Percentiles rank a stretch among this genome's conserved stretches.
Conservation (phyloP, 441 rosid genomes). For the Gossypium davidsonii region DNA sequence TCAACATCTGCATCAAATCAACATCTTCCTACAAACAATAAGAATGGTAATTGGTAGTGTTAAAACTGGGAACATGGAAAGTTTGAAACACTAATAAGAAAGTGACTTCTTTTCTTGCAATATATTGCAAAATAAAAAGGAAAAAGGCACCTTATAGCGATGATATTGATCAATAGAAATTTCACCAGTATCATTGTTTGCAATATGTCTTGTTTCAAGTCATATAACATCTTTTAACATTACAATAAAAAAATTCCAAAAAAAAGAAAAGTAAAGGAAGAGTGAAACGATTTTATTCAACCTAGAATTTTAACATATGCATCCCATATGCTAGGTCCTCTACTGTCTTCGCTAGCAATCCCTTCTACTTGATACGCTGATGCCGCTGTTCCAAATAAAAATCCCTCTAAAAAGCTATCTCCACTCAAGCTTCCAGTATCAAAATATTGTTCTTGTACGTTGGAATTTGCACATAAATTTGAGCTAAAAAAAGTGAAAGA, state of each 20-base stretch:
- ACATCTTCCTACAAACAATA: too few relatives aligned
- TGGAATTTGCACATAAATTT: background rate
- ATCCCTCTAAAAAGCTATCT: conserved; percentile 24
- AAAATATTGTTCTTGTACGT: background rate
- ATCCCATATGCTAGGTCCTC: conserved; percentile 42
- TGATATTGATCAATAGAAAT: too few relatives aligned
- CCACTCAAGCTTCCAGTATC: conserved; percentile 30
- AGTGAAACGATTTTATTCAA: background rate
- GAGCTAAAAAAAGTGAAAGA: too few relatives aligned
- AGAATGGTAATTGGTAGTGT: background rate
- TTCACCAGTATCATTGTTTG: too few relatives aligned
- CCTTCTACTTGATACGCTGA: conserved; percentile 41
- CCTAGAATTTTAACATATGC: conserved; percentile 27
- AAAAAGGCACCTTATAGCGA: background rate
- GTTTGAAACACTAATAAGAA: background rate
- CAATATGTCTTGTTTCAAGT: too few relatives aligned
- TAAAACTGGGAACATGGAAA: background rate
- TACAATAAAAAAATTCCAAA: too few relatives aligned
- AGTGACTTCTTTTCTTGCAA: background rate
- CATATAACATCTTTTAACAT: background rate
- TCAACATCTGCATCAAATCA: too few relatives aligned
- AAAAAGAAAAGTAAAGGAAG: too few relatives aligned
- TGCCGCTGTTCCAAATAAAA: conserved; percentile 30
- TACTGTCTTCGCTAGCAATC: conserved; percentile 29
- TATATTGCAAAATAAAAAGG: background rate